Evolutionary conservation across 306 rosid species (phyloP).

Genomic region (Styphnolobium japonicum): DNA sequence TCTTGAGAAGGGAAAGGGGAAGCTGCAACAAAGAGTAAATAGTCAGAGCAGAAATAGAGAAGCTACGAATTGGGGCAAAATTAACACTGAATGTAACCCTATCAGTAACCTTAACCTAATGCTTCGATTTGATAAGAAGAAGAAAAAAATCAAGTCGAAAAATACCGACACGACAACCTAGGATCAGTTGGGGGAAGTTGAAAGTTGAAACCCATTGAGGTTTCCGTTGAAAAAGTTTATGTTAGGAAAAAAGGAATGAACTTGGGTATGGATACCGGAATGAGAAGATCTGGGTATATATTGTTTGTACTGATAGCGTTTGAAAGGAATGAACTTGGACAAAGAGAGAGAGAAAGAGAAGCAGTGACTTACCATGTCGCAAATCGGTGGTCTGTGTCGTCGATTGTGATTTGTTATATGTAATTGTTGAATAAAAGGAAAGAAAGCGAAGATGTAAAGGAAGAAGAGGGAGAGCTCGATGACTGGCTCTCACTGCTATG

Average conservation of each 20-base stretch:
- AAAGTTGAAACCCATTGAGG: neutral
- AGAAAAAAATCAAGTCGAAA: no score
- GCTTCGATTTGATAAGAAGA: neutral
- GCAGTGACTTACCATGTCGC: slow-evolving; percentile 19
- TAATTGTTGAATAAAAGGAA: neutral
- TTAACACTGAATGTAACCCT: slow-evolving; percentile 6
- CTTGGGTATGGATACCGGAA: neutral
- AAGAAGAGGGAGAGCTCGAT: neutral
- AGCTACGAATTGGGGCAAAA: neutral
- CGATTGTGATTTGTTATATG: neutral
- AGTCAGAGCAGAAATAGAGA: neutral
- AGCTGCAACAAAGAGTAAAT: slow-evolving; percentile 46
- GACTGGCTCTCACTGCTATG: neutral
- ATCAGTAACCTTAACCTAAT: neutral
- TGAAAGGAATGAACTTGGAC: neutral
- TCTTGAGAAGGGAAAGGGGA: slow-evolving; percentile 91
- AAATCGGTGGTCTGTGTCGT: neutral
- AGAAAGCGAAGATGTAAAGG: neutral
- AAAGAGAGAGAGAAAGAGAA: neutral
- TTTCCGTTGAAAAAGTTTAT: neutral
- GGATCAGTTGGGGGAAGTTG: neutral
- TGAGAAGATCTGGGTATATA: slow-evolving; percentile 31
- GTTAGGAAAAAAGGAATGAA: neutral
- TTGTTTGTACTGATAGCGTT: neutral
- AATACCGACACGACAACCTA: neutral